Evolutionary conservation across 306 rosid species (phyloP).

Genomic region (Prunus campanulata): DNA sequence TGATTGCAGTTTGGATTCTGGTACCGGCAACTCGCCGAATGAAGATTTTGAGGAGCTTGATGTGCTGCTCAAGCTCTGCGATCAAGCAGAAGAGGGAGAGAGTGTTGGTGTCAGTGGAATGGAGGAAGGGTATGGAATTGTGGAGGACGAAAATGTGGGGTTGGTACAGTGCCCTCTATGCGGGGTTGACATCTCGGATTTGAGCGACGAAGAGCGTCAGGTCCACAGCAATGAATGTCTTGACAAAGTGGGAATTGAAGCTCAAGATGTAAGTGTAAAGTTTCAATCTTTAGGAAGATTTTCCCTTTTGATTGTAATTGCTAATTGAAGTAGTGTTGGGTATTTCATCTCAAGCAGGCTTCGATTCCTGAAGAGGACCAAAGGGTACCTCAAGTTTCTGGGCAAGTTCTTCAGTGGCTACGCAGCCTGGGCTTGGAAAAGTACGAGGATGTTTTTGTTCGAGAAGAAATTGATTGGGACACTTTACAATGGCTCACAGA

Average conservation of each 20-base stretch:
- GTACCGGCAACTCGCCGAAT: background rate
- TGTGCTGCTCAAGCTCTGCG: constrained; percentile 50
- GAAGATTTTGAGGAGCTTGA: constrained; percentile 46
- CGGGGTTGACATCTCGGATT: constrained; percentile 61
- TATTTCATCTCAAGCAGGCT: constrained; percentile 37
- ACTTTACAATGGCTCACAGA: constrained; percentile 71
- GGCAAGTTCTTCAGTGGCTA: constrained; percentile 49
- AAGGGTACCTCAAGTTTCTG: constrained; percentile 26
- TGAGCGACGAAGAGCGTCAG: constrained; percentile 55
- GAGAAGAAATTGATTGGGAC: constrained; percentile 89
- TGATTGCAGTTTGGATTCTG: constrained; percentile 17
- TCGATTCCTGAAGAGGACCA: constrained; percentile 23
- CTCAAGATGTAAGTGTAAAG: constrained; percentile 42
- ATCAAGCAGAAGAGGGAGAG: constrained; percentile 31
- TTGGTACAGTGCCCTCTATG: constrained; percentile 69
- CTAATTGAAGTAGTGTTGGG: background rate
- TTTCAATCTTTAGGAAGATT: background rate
- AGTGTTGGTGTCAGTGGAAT: constrained; percentile 2
- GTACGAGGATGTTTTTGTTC: constrained; percentile 59
- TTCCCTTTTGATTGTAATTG: background rate
- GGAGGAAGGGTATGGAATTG: constrained; percentile 18
- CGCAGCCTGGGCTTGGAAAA: constrained; percentile 56
- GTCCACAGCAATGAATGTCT: constrained; percentile 74
- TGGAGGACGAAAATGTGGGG: constrained; percentile 19
- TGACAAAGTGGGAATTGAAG: constrained; percentile 40